These are phyloP conservation scores for Cytospora piceicola DNA, from an alignment of 2,329 filamentous ascomycete species.

Conservation along the genomic window DNA sequence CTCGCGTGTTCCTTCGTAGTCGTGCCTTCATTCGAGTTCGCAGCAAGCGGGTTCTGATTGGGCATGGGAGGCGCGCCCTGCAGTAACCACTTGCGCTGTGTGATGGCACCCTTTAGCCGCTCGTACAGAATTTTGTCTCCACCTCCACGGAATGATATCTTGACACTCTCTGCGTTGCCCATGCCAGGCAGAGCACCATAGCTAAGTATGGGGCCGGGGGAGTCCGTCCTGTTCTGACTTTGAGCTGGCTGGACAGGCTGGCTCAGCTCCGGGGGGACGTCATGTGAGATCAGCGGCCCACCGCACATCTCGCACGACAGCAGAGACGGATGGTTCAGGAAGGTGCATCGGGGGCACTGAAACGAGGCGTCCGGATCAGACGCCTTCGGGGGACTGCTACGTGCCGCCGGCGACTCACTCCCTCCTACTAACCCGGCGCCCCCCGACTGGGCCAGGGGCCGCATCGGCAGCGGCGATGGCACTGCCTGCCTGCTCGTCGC, in stretches of 20 bases:
- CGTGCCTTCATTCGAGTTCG: constrained; percentile 38
- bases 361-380: constrained; percentile 49
- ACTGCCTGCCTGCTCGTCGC: constrained; percentile 59
- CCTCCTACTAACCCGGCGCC: constrained; percentile 28
- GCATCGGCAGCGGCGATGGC: constrained; percentile 39
- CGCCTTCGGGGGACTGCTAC: constrained; percentile 28
- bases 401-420: constrained; percentile 20
- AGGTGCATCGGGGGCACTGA: constrained; percentile 87
- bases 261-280: constrained; percentile 45
- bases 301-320: constrained; percentile 90
- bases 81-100: constrained; percentile 94
- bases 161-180: constrained; percentile 75
- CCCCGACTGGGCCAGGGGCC: constrained; percentile 33
- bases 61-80: constrained; percentile 89
- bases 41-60: constrained; percentile 51
- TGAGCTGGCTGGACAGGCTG: constrained; percentile 44
- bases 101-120: constrained; percentile 81
- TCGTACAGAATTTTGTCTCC: constrained; percentile 92
- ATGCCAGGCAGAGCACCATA: constrained; percentile 42
- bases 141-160: constrained; percentile 87
- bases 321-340: constrained; percentile 88
- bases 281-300: constrained; percentile 67
- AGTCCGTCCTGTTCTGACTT: constrained; percentile 60
- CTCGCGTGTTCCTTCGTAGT: constrained; percentile 14
- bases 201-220: constrained; percentile 73